Base-by-base conservation (phyloP, 148 eudicot species). In the Selenicereus undatus region DNA sequence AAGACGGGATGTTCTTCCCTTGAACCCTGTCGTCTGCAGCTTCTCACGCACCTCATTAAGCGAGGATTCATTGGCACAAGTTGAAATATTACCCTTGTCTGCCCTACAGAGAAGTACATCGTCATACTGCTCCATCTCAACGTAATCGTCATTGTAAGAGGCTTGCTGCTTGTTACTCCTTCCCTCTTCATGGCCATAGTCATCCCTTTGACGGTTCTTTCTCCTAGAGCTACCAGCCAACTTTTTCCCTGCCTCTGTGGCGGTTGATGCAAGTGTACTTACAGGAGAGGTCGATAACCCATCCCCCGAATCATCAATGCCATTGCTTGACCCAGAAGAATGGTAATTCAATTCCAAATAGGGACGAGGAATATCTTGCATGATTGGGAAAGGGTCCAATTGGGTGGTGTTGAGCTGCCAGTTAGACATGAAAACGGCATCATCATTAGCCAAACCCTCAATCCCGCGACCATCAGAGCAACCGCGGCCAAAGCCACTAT, bases 101-200 rank as follows among this genome's bases (percentile, higher is more conserved):
- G 66, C 84, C 62, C 22, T 75, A 75, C 92, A 88, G 11, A 89
- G 80, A 60, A 89, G 32, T 64, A 88, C 71, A 77, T 90, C 89
- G 77, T 94, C 97, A 76, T 86, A 92, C 80, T 86, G 78, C 58
- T 87, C 86, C 79, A 82, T 70, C 68, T 82, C 84, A 64, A 77
- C 89, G 0, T 87, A 77, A 18, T 88, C 93, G 30, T 88, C 91
- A 75, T 76, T 78, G 80, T 77, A 72, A 80, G 84, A 78, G 48
- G 92, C 91, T 35, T 89, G 79, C 6, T 87, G 91, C 84, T 91
- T 94, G 70, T 50, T 89, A 80, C 89, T 88, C 68, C 88, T 86
- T 54, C n/a, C 83, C 54, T 82, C 88, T 71, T 81, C 87, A 73
- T 78, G 6, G 76, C 80, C 87, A 74, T 62, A 58, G 42, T 90